A percentile compares a stretch with the other conserved stretches of the same genome.
These are phyloP conservation scores for Didymella sp. DNA, from an alignment of 2,329 filamentous ascomycete species.

Conservation along the genomic window DNA sequence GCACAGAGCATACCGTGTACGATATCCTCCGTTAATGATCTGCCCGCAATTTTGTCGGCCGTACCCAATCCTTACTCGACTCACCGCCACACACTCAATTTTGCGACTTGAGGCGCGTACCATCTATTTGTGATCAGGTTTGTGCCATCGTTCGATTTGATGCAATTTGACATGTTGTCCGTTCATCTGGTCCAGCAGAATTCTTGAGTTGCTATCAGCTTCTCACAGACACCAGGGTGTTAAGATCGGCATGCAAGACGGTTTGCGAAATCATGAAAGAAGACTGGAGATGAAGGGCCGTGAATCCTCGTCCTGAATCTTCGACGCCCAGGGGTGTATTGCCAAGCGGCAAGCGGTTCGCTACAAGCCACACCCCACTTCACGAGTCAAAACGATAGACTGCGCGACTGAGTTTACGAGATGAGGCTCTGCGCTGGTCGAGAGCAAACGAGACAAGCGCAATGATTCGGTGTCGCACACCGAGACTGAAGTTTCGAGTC, in stretches of 20 bases:
- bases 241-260: conserved; percentile 4
- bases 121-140: conserved; percentile 12
- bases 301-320: conserved; percentile 19
- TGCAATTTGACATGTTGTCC: not conserved
- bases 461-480: conserved; percentile 7
- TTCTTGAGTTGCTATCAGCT: conserved; percentile 19
- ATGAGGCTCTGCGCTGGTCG: conserved; percentile 18
- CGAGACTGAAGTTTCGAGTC: conserved; percentile 9
- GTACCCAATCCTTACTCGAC: conserved; percentile 26
- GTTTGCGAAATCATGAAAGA: not conserved
- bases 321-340: conserved; percentile 10
- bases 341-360: conserved; percentile 18
- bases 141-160: conserved; percentile 22
- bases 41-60: conserved; percentile 30
- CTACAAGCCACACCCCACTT: conserved; percentile 18
- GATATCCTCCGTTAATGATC: conserved; percentile 29
- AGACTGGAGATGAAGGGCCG: conserved; percentile 17
- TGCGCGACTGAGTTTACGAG: conserved; percentile 18
- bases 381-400: conserved; percentile 18
- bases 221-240: conserved; percentile 14
- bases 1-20: conserved; percentile 31
- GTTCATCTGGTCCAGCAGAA: conserved; percentile 11
- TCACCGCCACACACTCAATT: conserved; percentile 33
- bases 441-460: conserved; percentile 5
- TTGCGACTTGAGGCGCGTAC: conserved; percentile 20